Percentiles rank a stretch among this genome's conserved stretches.
Evolutionary conservation across 306 rosid species (phyloP).

Genomic region (Sicyos edulis): DNA sequence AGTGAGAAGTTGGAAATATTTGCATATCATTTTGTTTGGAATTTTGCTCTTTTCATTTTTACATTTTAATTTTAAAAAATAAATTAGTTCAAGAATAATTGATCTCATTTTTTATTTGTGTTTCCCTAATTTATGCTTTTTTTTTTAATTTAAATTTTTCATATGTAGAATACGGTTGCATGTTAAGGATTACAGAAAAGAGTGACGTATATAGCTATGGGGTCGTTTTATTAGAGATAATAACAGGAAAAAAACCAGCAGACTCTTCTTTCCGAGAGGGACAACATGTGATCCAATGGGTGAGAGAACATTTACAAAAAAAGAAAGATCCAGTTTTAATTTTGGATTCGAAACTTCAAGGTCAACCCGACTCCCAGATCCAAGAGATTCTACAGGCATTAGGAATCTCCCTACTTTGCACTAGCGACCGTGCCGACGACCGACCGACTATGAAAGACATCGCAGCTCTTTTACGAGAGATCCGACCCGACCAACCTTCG

Average conservation of each 20-base stretch:
- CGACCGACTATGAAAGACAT: slow-evolving; percentile 96
- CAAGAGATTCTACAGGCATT: slow-evolving; percentile 88
- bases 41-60: background rate
- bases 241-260: slow-evolving; percentile 75
- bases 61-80: background rate
- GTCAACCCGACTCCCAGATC: slow-evolving; percentile 64
- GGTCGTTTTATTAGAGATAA: slow-evolving; percentile 72
- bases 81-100: background rate
- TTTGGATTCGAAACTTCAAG: slow-evolving; percentile 68
- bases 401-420: slow-evolving; percentile 76
- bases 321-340: slow-evolving; percentile 66
- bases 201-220: slow-evolving; percentile 94
- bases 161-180: slow-evolving; percentile 78
- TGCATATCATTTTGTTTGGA: background rate
- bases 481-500: slow-evolving; percentile 36
- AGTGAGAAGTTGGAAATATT: background rate
- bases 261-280: slow-evolving; percentile 75
- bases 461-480: slow-evolving; percentile 74
- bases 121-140: too few species aligned
- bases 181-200: slow-evolving; percentile 73
- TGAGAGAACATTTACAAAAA: slow-evolving; percentile 61
- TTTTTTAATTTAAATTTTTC: background rate
- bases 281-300: slow-evolving; percentile 82
- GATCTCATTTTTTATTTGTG: too few species aligned
- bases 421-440: slow-evolving; percentile 65